Evolutionary conservation across 768 basidiomycete genomes (phyloP), one percentile per base, ranked within the genome.

Genomic region (Suillus placidus): DNA sequence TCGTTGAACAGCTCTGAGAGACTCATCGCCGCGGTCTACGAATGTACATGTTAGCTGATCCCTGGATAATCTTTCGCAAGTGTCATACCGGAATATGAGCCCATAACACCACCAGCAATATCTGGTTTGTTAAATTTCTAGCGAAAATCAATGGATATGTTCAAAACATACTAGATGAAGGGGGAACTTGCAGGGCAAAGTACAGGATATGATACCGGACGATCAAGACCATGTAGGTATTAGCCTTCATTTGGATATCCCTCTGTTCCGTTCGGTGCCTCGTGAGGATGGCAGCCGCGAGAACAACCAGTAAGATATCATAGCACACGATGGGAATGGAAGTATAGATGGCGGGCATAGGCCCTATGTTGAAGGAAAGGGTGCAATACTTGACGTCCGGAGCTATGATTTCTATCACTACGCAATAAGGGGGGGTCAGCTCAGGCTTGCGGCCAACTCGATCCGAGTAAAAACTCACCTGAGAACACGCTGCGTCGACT

Each of bases 171-270:
- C 16, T 12, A 18, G 14, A 23, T 14, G 35, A 30, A n/a, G n/a
- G 10, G 8, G 16, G 26, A 7, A 58, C 57, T 12, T 58, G 40
- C 57, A 58, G 38, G 9, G 6, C 57, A 14, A 58, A 58, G 18
- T 58, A 58, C 9, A 58, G 26, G 38, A 58, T 18, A 18, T 58
- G 57, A 18, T 58, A 58, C 38, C 57, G 57, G 1, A 58, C 57
- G 14, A 58, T 58, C 57, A 58, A 12, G 1, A 58, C 5, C 16
- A 58, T 26, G 12, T 58, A 40, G 1, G 14, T 18, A 40, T 58
- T 58, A 40, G 23, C 23, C 16, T 16, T 38, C 38, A 58, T 40
- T 10, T 40, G 26, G 6, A 9, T 6, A 9, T 40, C 16, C 23
- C 38, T 18, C 26, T 5, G 57, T 18, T 54, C 18, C 3, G 30